phyloP scores from a whole-genome alignment of 768 basidiomycete species.

The Suillus hirtellus region DNA sequence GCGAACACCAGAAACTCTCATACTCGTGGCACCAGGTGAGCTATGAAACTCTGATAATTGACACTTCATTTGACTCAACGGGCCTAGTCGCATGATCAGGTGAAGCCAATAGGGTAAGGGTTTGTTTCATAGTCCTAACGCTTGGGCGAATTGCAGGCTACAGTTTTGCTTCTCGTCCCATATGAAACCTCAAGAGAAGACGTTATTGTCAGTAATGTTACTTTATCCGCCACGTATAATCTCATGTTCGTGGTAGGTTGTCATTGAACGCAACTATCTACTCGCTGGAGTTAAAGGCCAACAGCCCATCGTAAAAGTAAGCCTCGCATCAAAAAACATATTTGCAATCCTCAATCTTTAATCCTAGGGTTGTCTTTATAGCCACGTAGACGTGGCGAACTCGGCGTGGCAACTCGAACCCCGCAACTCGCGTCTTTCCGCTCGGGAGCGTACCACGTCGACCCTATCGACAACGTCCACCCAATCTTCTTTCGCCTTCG shows the following conservation, averaged over 20 bases:
- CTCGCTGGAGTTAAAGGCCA: conserved; percentile 74
- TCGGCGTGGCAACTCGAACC: conserved; percentile 84
- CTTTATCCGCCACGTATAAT: background rate
- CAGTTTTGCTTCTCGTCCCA: conserved; percentile 73
- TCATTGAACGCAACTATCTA: conserved; percentile 69
- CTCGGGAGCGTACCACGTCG: conserved; percentile 73
- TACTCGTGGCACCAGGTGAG: conserved; percentile 88
- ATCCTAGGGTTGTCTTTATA: conserved; percentile 70
- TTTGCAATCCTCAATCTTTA: conserved; percentile 1
- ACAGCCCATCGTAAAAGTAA: conserved; percentile 71
- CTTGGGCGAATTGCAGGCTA: conserved; percentile 51
- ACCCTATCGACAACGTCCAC: conserved; percentile 75
- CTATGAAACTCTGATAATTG: conserved; percentile 20
- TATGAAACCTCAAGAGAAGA: conserved; percentile 72
- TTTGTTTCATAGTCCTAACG: conserved; percentile 21
- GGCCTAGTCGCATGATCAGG: conserved; percentile 84
- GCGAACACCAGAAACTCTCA: conserved; percentile 36
- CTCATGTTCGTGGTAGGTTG: conserved; percentile 46
- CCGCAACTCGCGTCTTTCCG: conserved; percentile 41
- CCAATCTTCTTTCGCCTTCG: conserved; percentile 77
- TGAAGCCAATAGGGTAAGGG: conserved; percentile 22
- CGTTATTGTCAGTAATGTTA: conserved; percentile 51
- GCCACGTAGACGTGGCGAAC: conserved; percentile 60
- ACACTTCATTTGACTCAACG: conserved; percentile 3
- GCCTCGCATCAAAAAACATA: conserved; percentile 18